Conservation (phyloP, 2,329 filamentous ascomycete genomes). For the Aspergillus versicolor region DNA sequence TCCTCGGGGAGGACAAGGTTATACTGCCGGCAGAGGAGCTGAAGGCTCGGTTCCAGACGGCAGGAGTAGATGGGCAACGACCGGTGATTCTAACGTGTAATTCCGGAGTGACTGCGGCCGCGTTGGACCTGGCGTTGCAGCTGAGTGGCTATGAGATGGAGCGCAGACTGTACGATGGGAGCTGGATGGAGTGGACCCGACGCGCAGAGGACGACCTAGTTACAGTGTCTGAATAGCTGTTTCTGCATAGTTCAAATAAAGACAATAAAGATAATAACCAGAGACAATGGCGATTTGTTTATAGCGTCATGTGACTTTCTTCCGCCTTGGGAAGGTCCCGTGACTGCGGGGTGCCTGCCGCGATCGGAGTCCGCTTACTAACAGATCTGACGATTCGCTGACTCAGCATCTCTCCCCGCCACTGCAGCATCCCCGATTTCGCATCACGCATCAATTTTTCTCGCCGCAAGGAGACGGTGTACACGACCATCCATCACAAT, state of each 20-base stretch:
- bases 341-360: too few relatives aligned
- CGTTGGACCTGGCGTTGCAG: conserved; percentile 24
- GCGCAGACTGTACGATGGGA: conserved; percentile 31
- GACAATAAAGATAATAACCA: too few relatives aligned
- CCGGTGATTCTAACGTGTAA: conserved; percentile 29
- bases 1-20: conserved; percentile 17
- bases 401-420: too few relatives aligned
- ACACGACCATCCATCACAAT: conserved; percentile 18
- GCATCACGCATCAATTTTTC: neutral
- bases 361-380: too few relatives aligned
- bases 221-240: neutral
- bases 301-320: too few relatives aligned
- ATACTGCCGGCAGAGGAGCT: conserved; percentile 12
- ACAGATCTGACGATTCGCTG: too few relatives aligned
- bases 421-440: too few relatives aligned
- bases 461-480: neutral
- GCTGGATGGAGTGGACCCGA: conserved; percentile 31
- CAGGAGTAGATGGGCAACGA: conserved; percentile 15
- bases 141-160: conserved; percentile 18
- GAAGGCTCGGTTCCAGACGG: conserved; percentile 13
- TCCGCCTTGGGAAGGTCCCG: too few relatives aligned
- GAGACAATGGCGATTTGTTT: too few relatives aligned
- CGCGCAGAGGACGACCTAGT: conserved; percentile 9
- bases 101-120: conserved; percentile 30
- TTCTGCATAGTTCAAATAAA: too few relatives aligned